Conservation (phyloP, 257 asterid genomes). For the Solanum bulbocastanum region DNA sequence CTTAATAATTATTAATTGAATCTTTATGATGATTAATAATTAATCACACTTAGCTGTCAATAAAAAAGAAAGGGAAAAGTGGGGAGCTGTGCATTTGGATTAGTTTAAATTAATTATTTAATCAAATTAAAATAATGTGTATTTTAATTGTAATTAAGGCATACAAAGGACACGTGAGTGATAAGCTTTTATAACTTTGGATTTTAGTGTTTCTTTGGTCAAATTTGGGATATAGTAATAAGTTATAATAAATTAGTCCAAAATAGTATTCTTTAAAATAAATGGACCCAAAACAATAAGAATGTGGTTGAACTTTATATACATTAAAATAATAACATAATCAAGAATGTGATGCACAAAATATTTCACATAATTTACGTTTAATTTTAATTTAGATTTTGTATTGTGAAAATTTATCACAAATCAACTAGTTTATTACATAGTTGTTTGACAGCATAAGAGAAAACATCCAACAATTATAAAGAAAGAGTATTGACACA, state of each 20-base stretch:
- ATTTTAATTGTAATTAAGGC: neutral
- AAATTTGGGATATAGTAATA: neutral
- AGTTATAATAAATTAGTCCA: neutral
- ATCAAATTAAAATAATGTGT: neutral
- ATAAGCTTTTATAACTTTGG: neutral
- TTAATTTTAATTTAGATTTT: neutral
- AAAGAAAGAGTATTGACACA: neutral
- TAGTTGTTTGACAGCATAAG: neutral
- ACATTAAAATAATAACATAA: neutral
- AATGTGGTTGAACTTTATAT: neutral
- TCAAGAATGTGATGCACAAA: neutral
- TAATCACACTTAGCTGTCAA: slow-evolving; percentile 12
- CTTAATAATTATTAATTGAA: neutral
- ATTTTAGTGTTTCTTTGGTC: neutral
- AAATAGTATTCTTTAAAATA: neutral
- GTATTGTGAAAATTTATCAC: neutral
- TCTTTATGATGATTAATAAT: neutral
- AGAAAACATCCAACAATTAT: neutral
- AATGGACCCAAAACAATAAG: neutral
- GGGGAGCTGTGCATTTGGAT: neutral
- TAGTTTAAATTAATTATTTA: neutral
- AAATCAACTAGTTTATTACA: neutral
- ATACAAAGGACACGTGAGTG: slow-evolving; percentile 14
- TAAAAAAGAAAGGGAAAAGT: neutral
- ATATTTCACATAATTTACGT: no score